Base-by-base conservation (phyloP, 2,329 filamentous ascomycete species). In the Erysiphe neolycopersici region DNA sequence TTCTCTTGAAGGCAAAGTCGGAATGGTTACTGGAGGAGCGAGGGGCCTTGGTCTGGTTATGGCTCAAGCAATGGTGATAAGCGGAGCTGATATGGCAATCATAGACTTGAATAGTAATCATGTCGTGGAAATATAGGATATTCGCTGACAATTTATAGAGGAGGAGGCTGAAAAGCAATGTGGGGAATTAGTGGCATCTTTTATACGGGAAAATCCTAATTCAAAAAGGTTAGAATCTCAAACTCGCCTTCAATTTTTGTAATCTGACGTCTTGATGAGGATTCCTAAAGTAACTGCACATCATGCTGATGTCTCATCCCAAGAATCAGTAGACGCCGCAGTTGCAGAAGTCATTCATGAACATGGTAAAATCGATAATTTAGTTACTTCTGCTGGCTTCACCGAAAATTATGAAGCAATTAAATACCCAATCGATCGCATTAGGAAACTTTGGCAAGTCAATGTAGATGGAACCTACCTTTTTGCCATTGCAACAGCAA, bases 321-420 rank as follows among this genome's bases (percentile, higher is more conserved):
- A 77, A 18, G 71, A 75, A 41, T 87, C 81, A 6, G 85, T 94
- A 48, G 75, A 79, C 46, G 61, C 65, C 30, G 79, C 79, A 52
- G 68, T 94, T 51, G 64, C 66, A 33, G 77, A 83, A 47, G 69
- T 87, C 50, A 58, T 87, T 42, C 53, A 64, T 41, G 62, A 69
- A 46, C 85, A 93, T 58, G 76, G 77, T 60, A 78, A 79, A 60
- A 83, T 94, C 52, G 84, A 93, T 62, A 77, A 82, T 61, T 70
- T 95, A 22, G 85, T 95, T 53, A 94, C 87, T 22, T 91, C 83
- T n/a, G 87, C 87, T 42, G 87, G 87, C 39, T 93, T 95, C 64
- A 89, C 82, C 13, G 87, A 94, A 65, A 94, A 94, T 65, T 91
- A 84, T 56, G 79, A 91, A 54, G 87, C 87, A 40, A 79, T 85